Percentiles rank a stretch among this genome's conserved stretches.
Evolutionary conservation across 768 basidiomycete genomes (phyloP).

Genomic region (Trametes maxima): DNA sequence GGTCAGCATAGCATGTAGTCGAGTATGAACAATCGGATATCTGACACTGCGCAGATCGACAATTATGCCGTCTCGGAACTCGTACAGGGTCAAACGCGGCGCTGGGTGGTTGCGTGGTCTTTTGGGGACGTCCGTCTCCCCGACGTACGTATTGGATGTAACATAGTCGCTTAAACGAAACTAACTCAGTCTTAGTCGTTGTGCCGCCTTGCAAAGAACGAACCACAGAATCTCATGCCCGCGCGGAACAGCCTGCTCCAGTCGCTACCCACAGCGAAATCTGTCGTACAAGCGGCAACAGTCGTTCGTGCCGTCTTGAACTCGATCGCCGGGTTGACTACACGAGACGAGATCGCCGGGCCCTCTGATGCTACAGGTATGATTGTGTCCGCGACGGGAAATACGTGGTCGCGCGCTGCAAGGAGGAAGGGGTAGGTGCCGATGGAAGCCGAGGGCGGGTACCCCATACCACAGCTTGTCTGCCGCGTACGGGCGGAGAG

Average conservation of each 20-base stretch:
- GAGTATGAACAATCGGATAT: neutral
- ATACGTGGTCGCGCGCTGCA: conserved; percentile 73
- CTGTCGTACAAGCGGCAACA: conserved; percentile 15
- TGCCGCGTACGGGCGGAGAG: conserved; percentile 31
- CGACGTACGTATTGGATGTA: conserved; percentile 58
- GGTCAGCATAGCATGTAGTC: conserved; percentile 36
- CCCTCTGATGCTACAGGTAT: conserved; percentile 10
- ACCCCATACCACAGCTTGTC: conserved; percentile 6
- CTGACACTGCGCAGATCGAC: conserved; percentile 53
- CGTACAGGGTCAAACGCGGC: conserved; percentile 81
- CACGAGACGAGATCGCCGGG: neutral
- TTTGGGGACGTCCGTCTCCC: conserved; percentile 63
- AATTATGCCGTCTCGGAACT: conserved; percentile 90
- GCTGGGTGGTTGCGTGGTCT: conserved; percentile 96
- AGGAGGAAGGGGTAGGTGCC: conserved; percentile 47
- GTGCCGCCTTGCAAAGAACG: conserved; percentile 41
- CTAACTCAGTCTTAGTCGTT: conserved; percentile 31
- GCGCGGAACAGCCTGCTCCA: conserved; percentile 57
- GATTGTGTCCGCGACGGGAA: conserved; percentile 24
- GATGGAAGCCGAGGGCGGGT: neutral
- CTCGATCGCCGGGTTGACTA: conserved; percentile 35
- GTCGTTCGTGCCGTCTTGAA: conserved; percentile 37
- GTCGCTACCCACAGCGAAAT: conserved; percentile 26
- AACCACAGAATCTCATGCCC: conserved; percentile 58
- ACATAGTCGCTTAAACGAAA: neutral